Evolutionary conservation across 1,284 basidiomycete species (phyloP), one percentile per base, ranked within the genome.

Genomic region (Ustilago tritici): DNA sequence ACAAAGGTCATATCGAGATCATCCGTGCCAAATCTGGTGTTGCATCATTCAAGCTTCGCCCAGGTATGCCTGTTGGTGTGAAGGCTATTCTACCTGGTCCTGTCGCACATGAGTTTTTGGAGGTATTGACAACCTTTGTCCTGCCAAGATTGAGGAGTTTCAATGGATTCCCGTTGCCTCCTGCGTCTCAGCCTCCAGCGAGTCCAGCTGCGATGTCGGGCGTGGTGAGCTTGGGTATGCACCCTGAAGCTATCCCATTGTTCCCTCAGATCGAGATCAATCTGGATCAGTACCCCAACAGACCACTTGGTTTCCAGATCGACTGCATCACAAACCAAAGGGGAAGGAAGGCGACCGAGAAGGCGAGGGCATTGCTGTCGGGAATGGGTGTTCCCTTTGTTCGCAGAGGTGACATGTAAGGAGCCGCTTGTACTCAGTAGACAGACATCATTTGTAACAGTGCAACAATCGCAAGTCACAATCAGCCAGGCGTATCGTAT

Each of bases 61-160:
- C 91, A 0, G 93, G 93, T 31, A 88, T 94, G 79, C 94, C 96
- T 0, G 88, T 93, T 35, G 94, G 94, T 65, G 93, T 91, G 76
- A 95, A 95, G 88, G 95, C 98, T 72, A 93, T 94, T 82, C 88
- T 99, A 78, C 91, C 91, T 82, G 95, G 95, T 10, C 92, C 93
- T 57, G 91, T 92, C 74, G 98, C 98, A 92, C 98, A 94, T 88
- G 92, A 95, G 81, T 98, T 99, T 87, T 88, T 99, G 69, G 91
- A 92, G 72, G 91, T 91, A 8, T 90, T 99, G 78, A 91, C 92
- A 80, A 95, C 98, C 81, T 98, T 98, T 85, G 96, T 99, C 59
- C 89, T 98, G 28, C 97, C 96, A 3, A 91, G 96, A 28, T 87
- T 98, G 76, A 91, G 95, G 81, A 95, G 97, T 80, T 99, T 95